phyloP scores from a whole-genome alignment of 2,329 filamentous ascomycete genomes.

The Periconia digitata region DNA sequence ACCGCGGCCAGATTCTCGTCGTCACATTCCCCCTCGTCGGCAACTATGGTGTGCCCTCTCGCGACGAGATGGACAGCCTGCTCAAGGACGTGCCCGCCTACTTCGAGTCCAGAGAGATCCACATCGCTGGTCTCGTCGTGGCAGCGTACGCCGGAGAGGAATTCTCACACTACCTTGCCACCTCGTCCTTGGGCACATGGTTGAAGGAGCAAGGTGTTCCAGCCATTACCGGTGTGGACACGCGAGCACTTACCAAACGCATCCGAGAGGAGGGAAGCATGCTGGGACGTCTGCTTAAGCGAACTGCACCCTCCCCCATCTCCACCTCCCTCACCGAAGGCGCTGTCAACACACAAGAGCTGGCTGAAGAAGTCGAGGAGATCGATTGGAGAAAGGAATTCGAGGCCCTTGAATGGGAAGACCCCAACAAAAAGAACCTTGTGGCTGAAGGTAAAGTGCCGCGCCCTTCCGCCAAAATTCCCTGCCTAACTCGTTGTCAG shows the following conservation, averaged over 20 bases:
- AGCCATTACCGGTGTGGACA: slow-evolving; percentile 94
- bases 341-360: slow-evolving; percentile 30
- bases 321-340: slow-evolving; percentile 43
- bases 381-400: slow-evolving; percentile 62
- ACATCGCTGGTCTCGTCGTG: slow-evolving; percentile 87
- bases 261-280: slow-evolving; percentile 95
- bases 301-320: slow-evolving; percentile 53
- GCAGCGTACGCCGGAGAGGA: slow-evolving; percentile 93
- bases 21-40: slow-evolving; percentile 94
- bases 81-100: slow-evolving; percentile 84
- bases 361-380: slow-evolving; percentile 33
- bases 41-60: slow-evolving; percentile 94
- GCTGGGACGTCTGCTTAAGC: slow-evolving; percentile 84
- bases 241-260: slow-evolving; percentile 87
- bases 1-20: slow-evolving; percentile 91
- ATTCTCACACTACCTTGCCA: slow-evolving; percentile 90
- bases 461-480: slow-evolving; percentile 8
- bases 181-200: slow-evolving; percentile 90
- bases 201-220: slow-evolving; percentile 94
- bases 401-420: slow-evolving; percentile 81
- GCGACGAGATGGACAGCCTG: slow-evolving; percentile 81
- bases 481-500: slow-evolving; percentile 53
- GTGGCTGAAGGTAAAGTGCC: slow-evolving; percentile 81
- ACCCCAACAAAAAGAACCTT: slow-evolving; percentile 91
- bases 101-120: slow-evolving; percentile 91